Evolutionary conservation across 2,329 filamentous ascomycete genomes (phyloP).

Genomic region (Volutella citrinella): DNA sequence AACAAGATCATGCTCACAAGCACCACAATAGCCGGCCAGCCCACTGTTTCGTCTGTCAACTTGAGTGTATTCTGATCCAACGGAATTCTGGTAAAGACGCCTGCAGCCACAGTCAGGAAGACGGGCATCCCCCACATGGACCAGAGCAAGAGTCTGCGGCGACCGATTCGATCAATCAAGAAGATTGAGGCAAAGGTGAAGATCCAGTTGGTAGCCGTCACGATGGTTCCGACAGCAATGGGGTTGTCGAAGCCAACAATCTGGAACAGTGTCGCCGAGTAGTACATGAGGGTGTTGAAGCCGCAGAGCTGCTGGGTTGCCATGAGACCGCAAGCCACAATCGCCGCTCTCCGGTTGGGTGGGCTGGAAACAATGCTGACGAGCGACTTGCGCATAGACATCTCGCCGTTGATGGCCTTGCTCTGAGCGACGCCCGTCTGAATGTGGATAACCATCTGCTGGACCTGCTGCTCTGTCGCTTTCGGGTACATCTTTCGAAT

Average conservation of each 20-base stretch:
- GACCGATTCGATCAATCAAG: slow-evolving; percentile 15
- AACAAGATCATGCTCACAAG: slow-evolving; percentile 19
- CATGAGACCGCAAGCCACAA: slow-evolving; percentile 42
- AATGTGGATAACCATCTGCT: slow-evolving; percentile 21
- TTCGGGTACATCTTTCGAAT: slow-evolving; percentile 14
- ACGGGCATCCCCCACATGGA: slow-evolving; percentile 19
- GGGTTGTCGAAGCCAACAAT: slow-evolving; percentile 32
- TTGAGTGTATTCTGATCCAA: slow-evolving; percentile 10
- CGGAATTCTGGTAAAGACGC: slow-evolving; percentile 11
- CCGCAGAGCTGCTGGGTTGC: slow-evolving; percentile 31
- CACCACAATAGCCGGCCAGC: slow-evolving; percentile 14
- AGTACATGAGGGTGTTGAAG: slow-evolving; percentile 24
- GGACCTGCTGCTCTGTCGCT: slow-evolving; percentile 22
- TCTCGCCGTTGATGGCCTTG: slow-evolving; percentile 15
- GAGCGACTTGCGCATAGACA: slow-evolving; percentile 14
- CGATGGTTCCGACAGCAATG: slow-evolving; percentile 39
- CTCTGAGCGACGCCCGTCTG: slow-evolving; percentile 10
- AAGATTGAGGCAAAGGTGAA: slow-evolving; percentile 17
- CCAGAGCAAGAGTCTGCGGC: slow-evolving; percentile 13
- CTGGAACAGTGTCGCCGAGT: slow-evolving; percentile 17
- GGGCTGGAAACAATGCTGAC: slow-evolving; percentile 31
- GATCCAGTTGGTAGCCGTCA: slow-evolving; percentile 16
- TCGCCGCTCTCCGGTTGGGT: slow-evolving; percentile 36
- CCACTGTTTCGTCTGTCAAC: slow-evolving; percentile 10
- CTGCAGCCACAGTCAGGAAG: slow-evolving; percentile 12